Evolutionary conservation across 139 green algal genomes (phyloP), one percentile per base, ranked within the genome.

Genomic region (Volvox reticuliferus): DNA sequence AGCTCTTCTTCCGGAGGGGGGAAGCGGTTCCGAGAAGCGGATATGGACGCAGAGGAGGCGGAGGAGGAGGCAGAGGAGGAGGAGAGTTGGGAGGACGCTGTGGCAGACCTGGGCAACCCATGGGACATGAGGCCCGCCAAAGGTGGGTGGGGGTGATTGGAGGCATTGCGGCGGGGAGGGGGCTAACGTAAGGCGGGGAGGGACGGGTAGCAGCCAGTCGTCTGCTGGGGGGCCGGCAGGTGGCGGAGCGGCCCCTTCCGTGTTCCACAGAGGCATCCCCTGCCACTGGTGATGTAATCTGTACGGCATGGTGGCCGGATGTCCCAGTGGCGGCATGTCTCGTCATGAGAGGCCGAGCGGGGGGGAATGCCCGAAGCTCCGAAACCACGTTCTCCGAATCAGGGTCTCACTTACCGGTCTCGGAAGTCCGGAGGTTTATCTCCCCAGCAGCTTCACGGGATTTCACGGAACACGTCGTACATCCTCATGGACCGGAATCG

Each of bases 41-140:
- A 85, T 24, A 36, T 61, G 44, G 44, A 55, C 44, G 44, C 5
- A 28, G 80, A 73, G 26, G 80, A 76, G 22, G 20, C 12, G 24
- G 35, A 69, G 21, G 69, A 89, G 12, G 73, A 75, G 85, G 73
- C 16, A 73, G 85, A 89, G 2, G 85, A 73, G n/a, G 44, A 67
- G 0, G 86, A 90, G 55, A 55, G 17, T 33, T 90, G 86, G 86
- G 86, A 90, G 6, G 86, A 90, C 13, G 75, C 65, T 24, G 75
- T 90, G 44, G 50, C 55, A 30, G 86, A 90, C 12, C 86, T 90
- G n/a, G 86, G 86, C 50, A 90, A 85, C 86, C 86, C 86, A 5
- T 77, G 55, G 86, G 75, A 84, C 30, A 77, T 90, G 86, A 22
- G 32, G 21, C 86, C 86, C 21, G 86, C 37, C 1, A 37, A 50